These are phyloP conservation scores for Saksenaea oblongispora DNA, from an alignment of 371 early-diverging fungal genomes.

Conservation along the genomic window DNA sequence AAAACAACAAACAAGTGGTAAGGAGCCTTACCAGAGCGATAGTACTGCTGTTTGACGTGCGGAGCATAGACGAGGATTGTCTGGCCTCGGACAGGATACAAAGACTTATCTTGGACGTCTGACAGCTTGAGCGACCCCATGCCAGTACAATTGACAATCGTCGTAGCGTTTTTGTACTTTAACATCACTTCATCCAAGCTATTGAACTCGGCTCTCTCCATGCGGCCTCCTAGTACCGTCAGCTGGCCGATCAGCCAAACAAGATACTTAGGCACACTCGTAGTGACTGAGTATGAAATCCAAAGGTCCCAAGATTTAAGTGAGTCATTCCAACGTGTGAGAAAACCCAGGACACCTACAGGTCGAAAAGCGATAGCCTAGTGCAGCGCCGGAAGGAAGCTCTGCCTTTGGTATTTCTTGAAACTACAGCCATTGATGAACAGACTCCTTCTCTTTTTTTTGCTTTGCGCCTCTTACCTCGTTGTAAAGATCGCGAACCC, in stretches of 20 bases:
- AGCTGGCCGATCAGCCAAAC: constrained; percentile 62
- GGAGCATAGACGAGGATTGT: constrained; percentile 70
- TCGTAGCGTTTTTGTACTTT: constrained; percentile 36
- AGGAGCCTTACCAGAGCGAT: constrained; percentile 39
- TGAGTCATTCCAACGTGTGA: constrained; percentile 1
- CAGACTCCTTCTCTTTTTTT: no score
- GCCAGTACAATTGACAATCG: constrained; percentile 81
- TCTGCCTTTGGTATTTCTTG: constrained; percentile 21
- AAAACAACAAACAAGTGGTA: neutral
- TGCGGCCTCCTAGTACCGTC: constrained; percentile 53
- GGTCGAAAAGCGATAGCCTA: constrained; percentile 34
- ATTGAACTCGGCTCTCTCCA: constrained; percentile 43
- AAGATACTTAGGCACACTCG: constrained; percentile 59
- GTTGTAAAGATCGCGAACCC: constrained; percentile 36
- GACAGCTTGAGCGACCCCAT: constrained; percentile 59
- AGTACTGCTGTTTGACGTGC: constrained; percentile 53
- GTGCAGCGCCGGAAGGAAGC: constrained; percentile 17
- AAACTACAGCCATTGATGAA: no score
- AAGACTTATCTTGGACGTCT: constrained; percentile 66
- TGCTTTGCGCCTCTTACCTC: no score
- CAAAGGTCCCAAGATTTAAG: no score
- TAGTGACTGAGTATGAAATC: constrained; percentile 22
- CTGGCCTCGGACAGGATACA: constrained; percentile 79
- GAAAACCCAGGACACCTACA: constrained; percentile 24
- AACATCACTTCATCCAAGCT: constrained; percentile 57